phyloP scores from a whole-genome alignment of 306 rosid genomes.

The Cucurbita maxima region DNA sequence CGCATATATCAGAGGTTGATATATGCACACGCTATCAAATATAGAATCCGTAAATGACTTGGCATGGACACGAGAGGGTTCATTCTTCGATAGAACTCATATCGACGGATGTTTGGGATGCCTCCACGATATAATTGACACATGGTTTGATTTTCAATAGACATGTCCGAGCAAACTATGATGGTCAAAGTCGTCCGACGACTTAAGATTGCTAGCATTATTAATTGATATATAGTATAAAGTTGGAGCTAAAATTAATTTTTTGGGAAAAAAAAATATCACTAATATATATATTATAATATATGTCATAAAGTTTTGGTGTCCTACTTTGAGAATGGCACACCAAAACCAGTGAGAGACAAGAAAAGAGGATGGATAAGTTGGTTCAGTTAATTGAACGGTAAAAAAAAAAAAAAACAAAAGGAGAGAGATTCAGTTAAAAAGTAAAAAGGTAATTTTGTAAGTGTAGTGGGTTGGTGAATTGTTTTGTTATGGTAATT shows the following conservation, averaged over 20 bases:
- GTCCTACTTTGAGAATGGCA: background rate
- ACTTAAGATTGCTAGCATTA: background rate
- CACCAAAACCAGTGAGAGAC: background rate
- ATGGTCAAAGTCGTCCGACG: too few relatives aligned
- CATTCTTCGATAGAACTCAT: too few relatives aligned
- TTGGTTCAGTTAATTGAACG: background rate
- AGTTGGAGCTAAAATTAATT: too few relatives aligned
- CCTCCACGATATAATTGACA: too few relatives aligned
- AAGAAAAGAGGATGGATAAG: background rate
- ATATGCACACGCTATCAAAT: too few relatives aligned
- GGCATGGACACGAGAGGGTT: too few relatives aligned
- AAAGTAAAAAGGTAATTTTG: conserved; percentile 17
- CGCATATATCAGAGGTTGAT: too few relatives aligned
- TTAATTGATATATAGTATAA: background rate
- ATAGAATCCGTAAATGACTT: too few relatives aligned
- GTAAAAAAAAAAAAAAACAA: too few relatives aligned
- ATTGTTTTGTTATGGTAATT: conserved; percentile 11
- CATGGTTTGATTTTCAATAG: too few relatives aligned
- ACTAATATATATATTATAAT: background rate
- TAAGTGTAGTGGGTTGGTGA: conserved; percentile 61
- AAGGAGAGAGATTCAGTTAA: background rate
- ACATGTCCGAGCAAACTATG: too few relatives aligned
- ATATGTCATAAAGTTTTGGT: background rate
- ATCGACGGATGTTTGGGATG: too few relatives aligned
- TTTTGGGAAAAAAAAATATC: background rate